A percentile compares a stretch with the other conserved stretches of the same genome.
Conservation (phyloP, 805 yeast genomes). For the Metahyphopichia silvanorum region DNA sequence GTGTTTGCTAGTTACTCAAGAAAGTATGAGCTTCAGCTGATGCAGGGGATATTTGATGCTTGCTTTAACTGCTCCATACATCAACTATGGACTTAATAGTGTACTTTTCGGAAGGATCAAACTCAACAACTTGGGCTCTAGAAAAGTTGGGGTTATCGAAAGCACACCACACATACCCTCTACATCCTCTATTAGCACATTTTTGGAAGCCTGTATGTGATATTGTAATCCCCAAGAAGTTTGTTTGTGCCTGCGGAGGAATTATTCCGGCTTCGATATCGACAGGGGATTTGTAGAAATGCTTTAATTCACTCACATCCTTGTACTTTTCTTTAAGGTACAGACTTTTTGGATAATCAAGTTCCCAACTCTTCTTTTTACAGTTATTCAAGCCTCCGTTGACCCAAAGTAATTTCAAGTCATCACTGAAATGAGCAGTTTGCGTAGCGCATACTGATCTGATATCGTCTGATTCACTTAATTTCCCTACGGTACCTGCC, state of each 20-base stretch:
- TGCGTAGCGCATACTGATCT: slow-evolving; percentile 22
- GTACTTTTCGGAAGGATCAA: too few species aligned
- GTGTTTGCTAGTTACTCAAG: too few species aligned
- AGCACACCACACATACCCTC: slow-evolving; percentile 4
- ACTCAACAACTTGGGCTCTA: not conserved
- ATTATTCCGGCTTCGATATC: slow-evolving; percentile 1
- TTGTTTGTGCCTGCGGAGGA: too few species aligned
- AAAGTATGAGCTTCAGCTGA: too few species aligned
- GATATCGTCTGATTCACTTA: slow-evolving; percentile 5
- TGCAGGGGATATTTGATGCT: too few species aligned
- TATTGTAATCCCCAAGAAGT: too few species aligned
- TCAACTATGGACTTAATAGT: too few species aligned
- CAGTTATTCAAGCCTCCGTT: slow-evolving; percentile 27
- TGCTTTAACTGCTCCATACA: too few species aligned
- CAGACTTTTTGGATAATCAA: not conserved
- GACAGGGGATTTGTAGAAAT: not conserved
- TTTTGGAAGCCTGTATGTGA: slow-evolving; percentile 1
- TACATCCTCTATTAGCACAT: not conserved
- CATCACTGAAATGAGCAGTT: slow-evolving; percentile 17
- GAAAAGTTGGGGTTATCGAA: not conserved
- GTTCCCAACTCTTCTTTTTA: slow-evolving; percentile 10
- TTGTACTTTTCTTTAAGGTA: slow-evolving; percentile 1
- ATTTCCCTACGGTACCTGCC: slow-evolving; percentile 20
- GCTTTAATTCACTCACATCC: not conserved
- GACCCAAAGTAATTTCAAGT: slow-evolving; percentile 21